Evolutionary conservation across 805 yeast genomes (phyloP), one percentile per base, ranked within the genome.

Genomic region (Saccharomyces paradoxus): DNA sequence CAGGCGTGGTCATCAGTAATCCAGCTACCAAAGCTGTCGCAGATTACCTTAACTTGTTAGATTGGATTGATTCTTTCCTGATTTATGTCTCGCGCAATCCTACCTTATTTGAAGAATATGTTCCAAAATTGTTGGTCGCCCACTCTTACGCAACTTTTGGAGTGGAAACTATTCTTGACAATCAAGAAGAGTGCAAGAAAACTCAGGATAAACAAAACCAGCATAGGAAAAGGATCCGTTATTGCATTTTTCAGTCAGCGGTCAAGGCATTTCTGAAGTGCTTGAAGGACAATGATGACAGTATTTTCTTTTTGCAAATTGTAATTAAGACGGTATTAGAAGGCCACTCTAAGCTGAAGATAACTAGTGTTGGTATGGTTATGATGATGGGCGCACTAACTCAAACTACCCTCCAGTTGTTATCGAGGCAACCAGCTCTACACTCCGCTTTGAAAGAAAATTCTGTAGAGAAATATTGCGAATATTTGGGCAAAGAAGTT

Each of bases 31-130:
- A 78, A 55, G 86, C 92, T 1, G 65, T 78, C 4, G 72, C 80
- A 2, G 88, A 82, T 66, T 72, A 83, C 56, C 65, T 82, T 58
- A 77, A 84, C 29, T 67, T 86, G 27, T 70, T 86, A 46, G 74
- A 75, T 17, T 86, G 91, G 90, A 68, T 75, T 49, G 74, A 76
- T 51, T 65, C 66, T 50, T 62, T 80, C 66, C 48, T 71, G 3
- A 60, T 57, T 27, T 57, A 66, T 47, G 17, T 54, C 50, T 54
- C 62, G 22, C 54, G 64, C 5, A 60, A 63, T 29, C 49, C 62
- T 2, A 62, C 57, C 1, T 41, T 60, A 22, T 70, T 74, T 48
- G 61, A 65, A 17, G 32, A 64, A 65, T 31, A 65, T 61, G 22
- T 64, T 69, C 12, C 77, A 73, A 59, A 64, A 48, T 66, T 82